Percentiles rank a stretch among this genome's conserved stretches.
These are phyloP conservation scores for Phaseolus coccineus DNA, from an alignment of 331 rosid genomes.

Conservation along the genomic window DNA sequence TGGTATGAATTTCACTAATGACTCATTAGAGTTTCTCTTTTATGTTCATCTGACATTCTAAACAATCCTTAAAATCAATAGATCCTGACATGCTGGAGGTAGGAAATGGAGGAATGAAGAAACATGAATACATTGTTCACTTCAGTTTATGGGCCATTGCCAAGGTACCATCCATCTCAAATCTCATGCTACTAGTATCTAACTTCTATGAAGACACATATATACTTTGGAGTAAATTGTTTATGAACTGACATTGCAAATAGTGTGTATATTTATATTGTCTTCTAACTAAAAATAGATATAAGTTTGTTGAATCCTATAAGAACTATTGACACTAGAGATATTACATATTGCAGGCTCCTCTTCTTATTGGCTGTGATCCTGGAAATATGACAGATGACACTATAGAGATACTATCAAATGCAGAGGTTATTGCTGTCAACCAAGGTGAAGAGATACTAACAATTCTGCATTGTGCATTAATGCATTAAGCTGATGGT, in stretches of 20 bases:
- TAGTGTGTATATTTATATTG: too few relatives aligned
- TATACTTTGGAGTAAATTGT: background rate
- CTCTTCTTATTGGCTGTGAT: slow-evolving; percentile 90
- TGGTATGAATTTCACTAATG: slow-evolving; percentile 58
- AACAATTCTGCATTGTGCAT: background rate
- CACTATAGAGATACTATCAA: slow-evolving; percentile 61
- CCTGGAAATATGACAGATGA: slow-evolving; percentile 67
- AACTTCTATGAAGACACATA: background rate
- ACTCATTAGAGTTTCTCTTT: background rate
- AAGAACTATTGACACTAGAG: too few relatives aligned
- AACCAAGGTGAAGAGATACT: slow-evolving; percentile 68
- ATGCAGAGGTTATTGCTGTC: slow-evolving; percentile 78
- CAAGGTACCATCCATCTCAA: slow-evolving; percentile 52
- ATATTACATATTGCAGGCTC: slow-evolving; percentile 63
- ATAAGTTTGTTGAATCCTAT: too few relatives aligned
- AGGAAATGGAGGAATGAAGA: slow-evolving; percentile 91
- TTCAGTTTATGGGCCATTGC: slow-evolving; percentile 93
- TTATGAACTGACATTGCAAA: background rate
- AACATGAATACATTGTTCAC: slow-evolving; percentile 76
- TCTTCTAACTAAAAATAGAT: too few relatives aligned
- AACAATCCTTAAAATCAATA: slow-evolving; percentile 40
- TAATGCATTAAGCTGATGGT: background rate
- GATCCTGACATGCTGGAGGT: slow-evolving; percentile 98
- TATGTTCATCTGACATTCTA: background rate
- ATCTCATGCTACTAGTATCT: background rate